Evolutionary conservation across 306 rosid genomes (phyloP).

Genomic region (Benincasa hispida): DNA sequence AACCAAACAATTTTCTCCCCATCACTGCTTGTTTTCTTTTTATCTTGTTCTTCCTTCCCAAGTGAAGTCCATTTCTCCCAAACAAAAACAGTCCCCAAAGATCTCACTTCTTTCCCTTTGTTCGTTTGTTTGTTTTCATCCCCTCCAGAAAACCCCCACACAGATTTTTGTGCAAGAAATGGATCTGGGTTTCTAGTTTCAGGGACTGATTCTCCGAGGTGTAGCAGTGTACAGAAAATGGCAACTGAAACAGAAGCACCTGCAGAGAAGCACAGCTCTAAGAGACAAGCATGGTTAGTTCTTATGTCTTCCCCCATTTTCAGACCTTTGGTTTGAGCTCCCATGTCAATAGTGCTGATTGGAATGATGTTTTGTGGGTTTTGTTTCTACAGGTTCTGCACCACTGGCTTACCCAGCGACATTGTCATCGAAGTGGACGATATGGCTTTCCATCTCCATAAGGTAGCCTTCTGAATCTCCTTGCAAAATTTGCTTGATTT

Average conservation of each 20-base stretch:
- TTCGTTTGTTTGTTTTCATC: constrained; percentile 4
- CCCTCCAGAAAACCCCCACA: background rate
- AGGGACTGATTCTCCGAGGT: background rate
- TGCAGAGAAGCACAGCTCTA: constrained; percentile 46
- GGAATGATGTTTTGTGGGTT: background rate
- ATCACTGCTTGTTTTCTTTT: background rate
- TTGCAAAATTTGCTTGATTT: background rate
- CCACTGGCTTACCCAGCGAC: constrained; percentile 95
- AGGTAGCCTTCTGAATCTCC: constrained; percentile 39
- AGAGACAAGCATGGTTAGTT: constrained; percentile 90
- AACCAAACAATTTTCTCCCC: constrained; percentile 28
- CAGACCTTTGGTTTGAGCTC: background rate
- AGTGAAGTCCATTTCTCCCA: constrained; percentile 13
- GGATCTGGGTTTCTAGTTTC: constrained; percentile 17
- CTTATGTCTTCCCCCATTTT: background rate
- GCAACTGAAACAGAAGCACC: constrained; percentile 20
- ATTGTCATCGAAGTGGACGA: constrained; percentile 73
- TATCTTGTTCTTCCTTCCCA: constrained; percentile 11
- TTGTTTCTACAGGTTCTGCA: constrained; percentile 60
- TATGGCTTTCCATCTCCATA: constrained; percentile 91
- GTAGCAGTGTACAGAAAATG: constrained; percentile 18
- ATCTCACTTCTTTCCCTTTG: constrained; percentile 14
- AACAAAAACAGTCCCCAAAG: background rate
- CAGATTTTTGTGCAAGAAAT: constrained; percentile 3
- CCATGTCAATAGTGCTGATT: background rate